A percentile compares a stretch with the other conserved stretches of the same genome.
Evolutionary conservation across 306 rosid species (phyloP).

Genomic region (Mimosa bimucronata): DNA sequence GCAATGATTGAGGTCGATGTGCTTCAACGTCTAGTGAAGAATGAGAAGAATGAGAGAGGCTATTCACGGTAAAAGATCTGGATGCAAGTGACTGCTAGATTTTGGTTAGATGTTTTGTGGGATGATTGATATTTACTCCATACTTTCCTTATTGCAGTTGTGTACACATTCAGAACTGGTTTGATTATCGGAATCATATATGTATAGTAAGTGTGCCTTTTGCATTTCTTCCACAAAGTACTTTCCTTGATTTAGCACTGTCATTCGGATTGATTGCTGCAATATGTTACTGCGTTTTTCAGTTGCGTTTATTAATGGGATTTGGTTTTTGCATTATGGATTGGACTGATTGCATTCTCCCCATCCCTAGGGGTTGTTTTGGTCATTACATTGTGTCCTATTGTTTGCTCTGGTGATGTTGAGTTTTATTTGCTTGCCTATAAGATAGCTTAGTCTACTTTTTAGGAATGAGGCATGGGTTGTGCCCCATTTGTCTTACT

Average conservation of each 20-base stretch:
- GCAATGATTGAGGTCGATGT: slow-evolving; percentile 92
- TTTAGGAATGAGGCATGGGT: slow-evolving; percentile 23
- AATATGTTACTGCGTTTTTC: slow-evolving; percentile 13
- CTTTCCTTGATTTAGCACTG: slow-evolving; percentile 10
- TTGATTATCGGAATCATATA: slow-evolving; percentile 94
- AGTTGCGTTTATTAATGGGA: slow-evolving; percentile 4
- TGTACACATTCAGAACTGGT: slow-evolving; percentile 85
- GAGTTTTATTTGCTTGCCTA: slow-evolving; percentile 20
- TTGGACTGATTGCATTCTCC: neutral
- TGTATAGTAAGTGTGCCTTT: slow-evolving; percentile 80
- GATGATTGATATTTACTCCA: slow-evolving; percentile 34
- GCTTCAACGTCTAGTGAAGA: slow-evolving; percentile 67
- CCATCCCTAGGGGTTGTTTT: neutral
- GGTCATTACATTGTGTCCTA: neutral
- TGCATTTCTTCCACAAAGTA: neutral
- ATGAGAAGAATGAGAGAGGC: slow-evolving; percentile 68
- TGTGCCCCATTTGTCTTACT: slow-evolving; percentile 17
- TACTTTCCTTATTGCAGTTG: slow-evolving; percentile 63
- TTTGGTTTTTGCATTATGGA: slow-evolving; percentile 22
- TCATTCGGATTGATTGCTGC: slow-evolving; percentile 3
- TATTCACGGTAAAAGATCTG: slow-evolving; percentile 56
- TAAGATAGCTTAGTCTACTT: slow-evolving; percentile 22
- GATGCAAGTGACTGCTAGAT: slow-evolving; percentile 24
- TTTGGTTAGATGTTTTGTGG: slow-evolving; percentile 33
- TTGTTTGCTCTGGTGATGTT: slow-evolving; percentile 4